Base-by-base conservation (phyloP, 2,329 filamentous ascomycete species). In the Lasiodiplodia theobromae region DNA sequence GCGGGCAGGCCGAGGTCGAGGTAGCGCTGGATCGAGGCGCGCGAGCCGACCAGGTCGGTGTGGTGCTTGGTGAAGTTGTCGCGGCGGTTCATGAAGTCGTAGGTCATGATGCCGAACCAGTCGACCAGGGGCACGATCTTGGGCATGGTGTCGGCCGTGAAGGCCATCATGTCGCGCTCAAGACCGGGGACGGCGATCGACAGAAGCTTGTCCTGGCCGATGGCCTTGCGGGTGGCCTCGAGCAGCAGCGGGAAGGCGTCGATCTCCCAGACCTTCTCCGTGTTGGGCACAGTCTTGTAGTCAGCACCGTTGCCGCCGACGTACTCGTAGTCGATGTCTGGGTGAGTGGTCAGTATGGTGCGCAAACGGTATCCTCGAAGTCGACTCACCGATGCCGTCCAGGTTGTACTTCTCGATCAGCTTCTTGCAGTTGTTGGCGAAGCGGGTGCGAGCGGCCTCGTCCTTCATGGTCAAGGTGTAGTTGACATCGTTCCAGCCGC, bases 41-140 rank as follows among this genome's bases (percentile, higher is more conserved):
- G 77, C 0, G 89, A 89, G 11, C 81, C 84, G 16, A 80, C 74
- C 7, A 92, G 82, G n/a, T 88, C 87, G 53, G 85, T 89, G 75
- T 92, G 89, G 77, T 93, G 91, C 40, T 81, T 84, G 3, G 90
- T 91, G 11, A 82, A 75, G 53, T 78, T 87, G 78, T 92, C 87
- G 40, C 91, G 87, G 40, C 90, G 74, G 79, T 92, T 92, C 86
- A 91, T 90, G 58, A 93, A 76, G 74, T 93, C 91, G 76, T 92
- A 92, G 1, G 86, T 85, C 90, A 92, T 92, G 71, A 92, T 81
- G 72, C 92, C 92, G 74, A 92, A 82, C 73, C 88, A 90, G 75
- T 92, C 89, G 21, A 92, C 84, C 1, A 83, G 82, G 14, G 80
- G 75, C 81, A 86, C 87, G 71, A 92, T 90, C 68, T 82, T 79